Evolutionary conservation across 345 rosid genomes (phyloP).

Genomic region (Linum tenue): DNA sequence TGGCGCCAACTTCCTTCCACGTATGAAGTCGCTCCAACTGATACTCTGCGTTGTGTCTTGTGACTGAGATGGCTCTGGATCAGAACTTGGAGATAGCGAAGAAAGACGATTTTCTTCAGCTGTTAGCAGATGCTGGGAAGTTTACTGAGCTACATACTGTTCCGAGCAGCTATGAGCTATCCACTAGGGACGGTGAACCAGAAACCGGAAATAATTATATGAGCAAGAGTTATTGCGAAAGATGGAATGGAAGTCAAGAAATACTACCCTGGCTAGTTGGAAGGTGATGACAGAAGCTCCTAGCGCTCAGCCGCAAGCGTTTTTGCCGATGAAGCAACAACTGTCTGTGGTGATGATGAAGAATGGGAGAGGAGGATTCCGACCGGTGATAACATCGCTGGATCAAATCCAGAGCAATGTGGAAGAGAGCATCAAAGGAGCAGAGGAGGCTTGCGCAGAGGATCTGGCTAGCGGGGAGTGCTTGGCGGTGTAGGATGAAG

Average conservation of each 20-base stretch:
- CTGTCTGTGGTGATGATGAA: conserved; percentile 4
- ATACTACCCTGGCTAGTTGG: background rate
- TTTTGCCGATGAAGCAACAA: background rate
- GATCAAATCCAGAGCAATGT: conserved; percentile 48
- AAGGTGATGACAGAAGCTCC: background rate
- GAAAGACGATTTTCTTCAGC: too few relatives aligned
- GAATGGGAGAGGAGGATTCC: conserved; percentile 8
- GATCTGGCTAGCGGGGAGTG: conserved; percentile 53
- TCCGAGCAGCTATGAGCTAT: conserved; percentile 20
- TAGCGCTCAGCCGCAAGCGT: background rate
- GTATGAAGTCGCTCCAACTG: too few relatives aligned
- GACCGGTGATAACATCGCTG: conserved; percentile 49
- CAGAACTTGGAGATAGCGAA: too few relatives aligned
- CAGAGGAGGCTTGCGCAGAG: conserved; percentile 56
- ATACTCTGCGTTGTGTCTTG: too few relatives aligned
- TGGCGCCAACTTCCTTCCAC: too few relatives aligned
- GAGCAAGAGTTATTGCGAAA: conserved; percentile 17
- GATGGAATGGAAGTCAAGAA: background rate
- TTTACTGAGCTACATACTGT: conserved; percentile 22
- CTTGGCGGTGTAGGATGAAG: conserved; percentile 90
- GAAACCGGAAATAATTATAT: conserved; percentile 15
- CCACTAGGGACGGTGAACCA: conserved; percentile 18
- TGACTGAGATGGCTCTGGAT: too few relatives aligned
- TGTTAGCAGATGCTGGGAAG: conserved; percentile 19
- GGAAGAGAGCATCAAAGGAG: conserved; percentile 61